Conservation (phyloP, 768 basidiomycete genomes). For the Lepiota subincarnata region DNA sequence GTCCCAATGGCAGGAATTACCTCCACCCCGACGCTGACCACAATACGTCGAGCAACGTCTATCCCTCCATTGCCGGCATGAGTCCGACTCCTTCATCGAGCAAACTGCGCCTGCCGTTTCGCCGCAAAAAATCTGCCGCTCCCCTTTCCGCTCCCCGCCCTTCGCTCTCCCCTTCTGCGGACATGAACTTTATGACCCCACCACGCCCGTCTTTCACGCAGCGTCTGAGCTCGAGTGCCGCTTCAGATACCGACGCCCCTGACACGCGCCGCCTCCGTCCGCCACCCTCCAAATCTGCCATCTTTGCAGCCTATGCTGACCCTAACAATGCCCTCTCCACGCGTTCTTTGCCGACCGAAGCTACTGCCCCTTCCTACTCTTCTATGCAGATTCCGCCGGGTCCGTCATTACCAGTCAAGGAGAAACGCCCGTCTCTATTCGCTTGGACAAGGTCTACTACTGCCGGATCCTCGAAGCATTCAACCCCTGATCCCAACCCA, state of each 20-base stretch:
- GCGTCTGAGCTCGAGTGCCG: constrained; percentile 31
- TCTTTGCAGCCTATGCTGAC: constrained; percentile 59
- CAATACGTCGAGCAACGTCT: constrained; percentile 17
- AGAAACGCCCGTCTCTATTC: constrained; percentile 27
- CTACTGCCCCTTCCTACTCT: constrained; percentile 28
- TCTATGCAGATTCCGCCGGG: constrained; percentile 19
- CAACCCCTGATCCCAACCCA: constrained; percentile 19
- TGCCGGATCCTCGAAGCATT: constrained; percentile 26
- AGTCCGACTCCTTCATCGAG: constrained; percentile 21
- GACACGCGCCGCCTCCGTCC: constrained; percentile 43
- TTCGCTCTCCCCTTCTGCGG: background rate
- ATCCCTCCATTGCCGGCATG: constrained; percentile 19
- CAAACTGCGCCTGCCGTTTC: constrained; percentile 36
- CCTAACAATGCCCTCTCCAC: constrained; percentile 51
- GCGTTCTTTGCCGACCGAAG: constrained; percentile 57
- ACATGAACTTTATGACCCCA: constrained; percentile 17
- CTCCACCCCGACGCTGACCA: constrained; percentile 22
- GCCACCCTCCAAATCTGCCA: constrained; percentile 59
- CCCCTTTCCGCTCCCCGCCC: constrained; percentile 16
- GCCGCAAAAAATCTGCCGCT: constrained; percentile 30
- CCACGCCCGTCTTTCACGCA: constrained; percentile 29
- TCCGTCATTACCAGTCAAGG: constrained; percentile 27
- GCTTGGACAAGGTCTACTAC: constrained; percentile 26
- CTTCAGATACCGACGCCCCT: constrained; percentile 40
- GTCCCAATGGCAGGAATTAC: constrained; percentile 26